Evolutionary conservation across 2,329 filamentous ascomycete species (phyloP), one percentile per base, ranked within the genome.

Genomic region (Hortaea sp.): DNA sequence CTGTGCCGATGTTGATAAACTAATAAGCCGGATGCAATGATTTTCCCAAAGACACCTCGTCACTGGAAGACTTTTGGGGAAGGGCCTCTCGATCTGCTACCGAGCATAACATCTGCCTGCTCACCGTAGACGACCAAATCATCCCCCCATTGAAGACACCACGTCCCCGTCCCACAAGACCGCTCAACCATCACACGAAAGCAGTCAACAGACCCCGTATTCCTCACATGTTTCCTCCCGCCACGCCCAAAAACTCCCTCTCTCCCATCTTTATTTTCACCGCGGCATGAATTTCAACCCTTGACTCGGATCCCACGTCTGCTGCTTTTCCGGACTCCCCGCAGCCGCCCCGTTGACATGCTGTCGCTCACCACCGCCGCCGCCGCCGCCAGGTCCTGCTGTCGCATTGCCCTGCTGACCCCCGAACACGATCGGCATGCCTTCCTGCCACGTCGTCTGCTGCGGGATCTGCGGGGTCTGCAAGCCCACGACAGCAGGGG

Each of bases 371-470:
- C 32, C 32, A 9, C 32, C 32, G 9, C n/a, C 9, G 9, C n/a
- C 9, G 9, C 32, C 32, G 9, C n/a, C 9, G 3, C 9, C 32
- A 3, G 30, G 43, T n/a, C 20, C 43, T 27, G 39, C 29, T 37
- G 29, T 27, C 39, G 29, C 12, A 12, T 30, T 29, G 32, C 42
- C n/a, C 39, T 32, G 34, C 2, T 42, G 47, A 11, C 53, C 56
- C 3, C 54, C 60, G 51, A 63, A 63, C 35, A 56, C 43, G 42
- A 63, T 63, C 28, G 61, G 61, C 61, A 63, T 62, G 6, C 59
- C 58, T 49, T 63, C 57, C 42, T 61, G 56, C 61, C 62, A 64
- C 6, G 58, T 62, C 45, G 56, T 53, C 13, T 42, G 47, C 20
- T 20, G 20, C 20, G 20, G 20, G 20, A 20, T 20, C 20, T 20